Conservation (phyloP, 108 stramenopile genomes). For the Aurantiochytrium sp. region DNA sequence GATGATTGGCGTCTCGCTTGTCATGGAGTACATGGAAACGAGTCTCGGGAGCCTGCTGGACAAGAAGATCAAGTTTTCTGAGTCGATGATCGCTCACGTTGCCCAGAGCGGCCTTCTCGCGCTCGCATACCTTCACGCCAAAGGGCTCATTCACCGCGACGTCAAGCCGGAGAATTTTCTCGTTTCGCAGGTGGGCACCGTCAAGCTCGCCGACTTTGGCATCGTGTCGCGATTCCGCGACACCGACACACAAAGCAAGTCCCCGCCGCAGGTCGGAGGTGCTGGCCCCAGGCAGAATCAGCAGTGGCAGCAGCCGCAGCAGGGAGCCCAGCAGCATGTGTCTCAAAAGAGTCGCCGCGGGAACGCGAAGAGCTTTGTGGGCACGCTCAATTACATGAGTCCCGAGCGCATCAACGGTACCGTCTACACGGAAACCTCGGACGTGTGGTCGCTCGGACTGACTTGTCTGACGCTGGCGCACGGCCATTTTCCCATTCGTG, state of each 20-base stretch:
- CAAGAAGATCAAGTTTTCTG: background rate
- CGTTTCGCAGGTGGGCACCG: constrained; percentile 35
- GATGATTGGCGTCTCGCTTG: background rate
- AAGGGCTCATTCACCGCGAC: constrained; percentile 51
- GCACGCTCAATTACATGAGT: constrained; percentile 46
- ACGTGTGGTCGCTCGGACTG: constrained; percentile 42
- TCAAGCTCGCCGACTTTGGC: constrained; percentile 62
- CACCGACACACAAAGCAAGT: background rate
- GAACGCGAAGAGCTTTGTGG: constrained; percentile 35
- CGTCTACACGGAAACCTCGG: constrained; percentile 31
- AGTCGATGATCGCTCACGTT: background rate
- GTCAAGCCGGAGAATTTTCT: constrained; percentile 45
- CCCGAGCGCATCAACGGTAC: constrained; percentile 42
- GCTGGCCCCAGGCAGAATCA: too few species aligned
- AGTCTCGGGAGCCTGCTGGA: background rate
- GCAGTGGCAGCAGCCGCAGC: too few species aligned
- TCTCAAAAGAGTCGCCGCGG: background rate
- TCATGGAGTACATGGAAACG: background rate
- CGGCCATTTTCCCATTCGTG: constrained; percentile 34
- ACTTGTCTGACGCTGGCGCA: constrained; percentile 35
- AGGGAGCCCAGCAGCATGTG: background rate
- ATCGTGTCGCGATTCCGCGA: background rate
- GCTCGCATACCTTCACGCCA: constrained; percentile 47
- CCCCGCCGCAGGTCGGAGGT: too few species aligned
- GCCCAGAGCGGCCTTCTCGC: constrained; percentile 34